Percentiles rank a stretch among this genome's conserved stretches.
phyloP scores from a whole-genome alignment of 352 stramenopile species.

The Phytophthora fragariae region DNA sequence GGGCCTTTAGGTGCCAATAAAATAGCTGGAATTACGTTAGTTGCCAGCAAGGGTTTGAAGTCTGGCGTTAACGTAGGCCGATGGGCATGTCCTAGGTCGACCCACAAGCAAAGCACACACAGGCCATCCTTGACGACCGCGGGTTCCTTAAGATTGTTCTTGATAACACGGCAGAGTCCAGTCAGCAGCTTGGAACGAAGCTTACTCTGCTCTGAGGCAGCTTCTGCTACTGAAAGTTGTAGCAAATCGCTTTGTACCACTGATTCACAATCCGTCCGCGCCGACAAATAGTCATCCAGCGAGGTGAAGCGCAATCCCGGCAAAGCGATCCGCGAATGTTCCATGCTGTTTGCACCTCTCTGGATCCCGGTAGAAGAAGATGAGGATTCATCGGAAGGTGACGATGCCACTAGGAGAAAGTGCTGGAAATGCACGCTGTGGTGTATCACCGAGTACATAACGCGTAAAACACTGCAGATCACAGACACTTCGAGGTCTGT shows the following conservation, averaged over 20 bases:
- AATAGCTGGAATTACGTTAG: slow-evolving; percentile 62
- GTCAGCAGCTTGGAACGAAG: slow-evolving; percentile 51
- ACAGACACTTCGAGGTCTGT: slow-evolving; percentile 49
- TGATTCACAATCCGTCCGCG: slow-evolving; percentile 28
- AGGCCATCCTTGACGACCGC: slow-evolving; percentile 52
- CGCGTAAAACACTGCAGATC: slow-evolving; percentile 56
- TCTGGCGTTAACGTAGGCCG: slow-evolving; percentile 33
- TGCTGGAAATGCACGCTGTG: slow-evolving; percentile 57
- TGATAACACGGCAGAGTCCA: slow-evolving; percentile 59
- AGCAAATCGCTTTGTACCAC: slow-evolving; percentile 30
- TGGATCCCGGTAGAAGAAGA: slow-evolving; percentile 16
- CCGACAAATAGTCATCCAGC: slow-evolving; percentile 58
- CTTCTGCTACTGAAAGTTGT: slow-evolving; percentile 31
- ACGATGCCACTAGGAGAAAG: slow-evolving; percentile 52
- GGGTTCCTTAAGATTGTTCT: slow-evolving; percentile 57
- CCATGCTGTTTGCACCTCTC: slow-evolving; percentile 25
- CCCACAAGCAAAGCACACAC: slow-evolving; percentile 54
- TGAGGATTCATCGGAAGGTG: slow-evolving; percentile 25
- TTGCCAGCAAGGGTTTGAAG: slow-evolving; percentile 55
- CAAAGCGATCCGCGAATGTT: slow-evolving; percentile 49
- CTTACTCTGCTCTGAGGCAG: slow-evolving; percentile 42
- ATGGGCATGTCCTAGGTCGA: slow-evolving; percentile 45
- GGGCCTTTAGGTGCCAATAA: slow-evolving; percentile 52
- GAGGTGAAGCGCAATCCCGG: slow-evolving; percentile 52
- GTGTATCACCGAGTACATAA: slow-evolving; percentile 63